Base-by-base conservation (phyloP, 257 asterid species). In the Capsicum baccatum region DNA sequence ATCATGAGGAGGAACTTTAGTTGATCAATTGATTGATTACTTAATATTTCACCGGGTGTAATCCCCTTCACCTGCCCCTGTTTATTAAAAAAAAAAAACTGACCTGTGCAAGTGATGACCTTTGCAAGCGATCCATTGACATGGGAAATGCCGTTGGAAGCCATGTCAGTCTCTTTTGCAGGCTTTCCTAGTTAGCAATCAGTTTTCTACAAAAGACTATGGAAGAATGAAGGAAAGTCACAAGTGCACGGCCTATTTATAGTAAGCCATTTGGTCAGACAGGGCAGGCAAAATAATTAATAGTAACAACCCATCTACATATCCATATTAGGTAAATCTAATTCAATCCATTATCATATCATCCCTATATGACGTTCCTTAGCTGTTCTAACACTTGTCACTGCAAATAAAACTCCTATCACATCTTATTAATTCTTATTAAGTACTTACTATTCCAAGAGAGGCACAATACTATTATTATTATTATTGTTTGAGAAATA, bases 101-200 rank as follows among this genome's bases (percentile, higher is more conserved):
- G 9, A 81, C 84, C 84, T 82, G 37, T 82, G 85, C 85, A 82
- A 33, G 68, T 67, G 58, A 82, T 82, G 55, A 82, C 52, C 15
- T 82, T 81, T 50, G 74, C 48, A 58, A 55, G 26, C 1, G 74
- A 42, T 10, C 37, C 58, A 39, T 16, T 50, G 2, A 10, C 42
- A 12, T 39, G 50, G 26, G 60, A 80, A 67, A n/a, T 64, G 80
- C 55, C 80, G 2, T 82, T 67, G 39, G 79, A 9, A 52, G 80
- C 81, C 81, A 76, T 76, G 14, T 52, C 8, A 13, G 73, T 66
- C 48, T 66, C 48, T 66, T 44, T 9, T 71, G 54, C 10, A 57
- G 57, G 57, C 5, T 47, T 63, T 63, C 42, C 16, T 63, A 26
- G 70, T 21, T 26, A 26, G 33, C 33, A 26, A 26, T 26, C 16